Evolutionary conservation across 2,329 filamentous ascomycete genomes (phyloP).

Genomic region (Fusarium redolens): DNA sequence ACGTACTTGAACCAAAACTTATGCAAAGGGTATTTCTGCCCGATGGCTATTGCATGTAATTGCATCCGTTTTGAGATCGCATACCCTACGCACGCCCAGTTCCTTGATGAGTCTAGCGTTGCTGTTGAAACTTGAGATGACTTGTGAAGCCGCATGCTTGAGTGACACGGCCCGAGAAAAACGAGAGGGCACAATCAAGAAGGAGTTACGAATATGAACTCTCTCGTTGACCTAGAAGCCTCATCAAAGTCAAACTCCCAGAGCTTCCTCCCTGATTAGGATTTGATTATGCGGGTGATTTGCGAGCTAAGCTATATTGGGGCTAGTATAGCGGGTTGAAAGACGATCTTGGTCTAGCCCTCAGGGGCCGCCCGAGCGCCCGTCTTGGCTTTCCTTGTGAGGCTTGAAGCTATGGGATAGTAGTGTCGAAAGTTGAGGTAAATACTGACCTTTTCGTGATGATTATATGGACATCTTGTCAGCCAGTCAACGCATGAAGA

Average conservation of each 20-base stretch:
- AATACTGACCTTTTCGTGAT: background rate
- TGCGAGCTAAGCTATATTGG: conserved; percentile 20
- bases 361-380: conserved; percentile 24
- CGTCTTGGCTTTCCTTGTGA: conserved; percentile 36
- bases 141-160: background rate
- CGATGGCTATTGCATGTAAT: background rate
- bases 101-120: background rate
- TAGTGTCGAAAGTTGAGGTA: background rate
- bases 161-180: background rate
- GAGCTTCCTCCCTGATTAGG: conserved; percentile 37
- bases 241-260: background rate
- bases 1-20: background rate
- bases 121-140: background rate
- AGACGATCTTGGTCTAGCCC: conserved; percentile 38
- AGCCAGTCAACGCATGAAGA: background rate
- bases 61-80: background rate
- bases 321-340: conserved; percentile 22
- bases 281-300: conserved; percentile 25
- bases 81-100: background rate
- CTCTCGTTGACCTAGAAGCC: background rate
- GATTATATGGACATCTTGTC: background rate
- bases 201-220: background rate
- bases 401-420: conserved; percentile 7
- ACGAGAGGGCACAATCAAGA: background rate
- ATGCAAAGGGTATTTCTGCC: background rate